Evolutionary conservation across 176 grass and related monocot species (phyloP).

Genomic region (Rhynchospora breviuscula): DNA sequence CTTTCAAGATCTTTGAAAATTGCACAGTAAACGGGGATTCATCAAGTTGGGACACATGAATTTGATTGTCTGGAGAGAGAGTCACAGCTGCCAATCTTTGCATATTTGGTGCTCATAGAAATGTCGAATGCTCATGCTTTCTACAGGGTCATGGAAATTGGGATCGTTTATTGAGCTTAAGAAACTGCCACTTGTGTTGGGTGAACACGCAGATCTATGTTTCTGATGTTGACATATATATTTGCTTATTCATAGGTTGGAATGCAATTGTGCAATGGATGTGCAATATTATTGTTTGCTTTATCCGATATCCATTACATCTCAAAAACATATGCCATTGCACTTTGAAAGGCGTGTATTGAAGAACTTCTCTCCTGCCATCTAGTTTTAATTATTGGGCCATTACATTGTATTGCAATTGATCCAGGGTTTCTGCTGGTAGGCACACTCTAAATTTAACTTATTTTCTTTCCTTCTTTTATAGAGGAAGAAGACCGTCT

Average conservation of each 20-base stretch:
- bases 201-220: background rate
- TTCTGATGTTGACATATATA: background rate
- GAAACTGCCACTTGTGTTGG: background rate
- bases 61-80: background rate
- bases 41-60: background rate
- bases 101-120: background rate
- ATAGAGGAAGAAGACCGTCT: conserved; percentile 89
- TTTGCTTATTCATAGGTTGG: background rate
- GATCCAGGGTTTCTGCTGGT: background rate
- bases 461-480: conserved; percentile 18
- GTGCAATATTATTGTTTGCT: background rate
- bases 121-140: background rate
- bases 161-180: background rate
- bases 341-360: background rate
- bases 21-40: background rate
- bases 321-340: background rate
- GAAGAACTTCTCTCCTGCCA: background rate
- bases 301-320: background rate
- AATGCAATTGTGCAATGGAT: background rate
- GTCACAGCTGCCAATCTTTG: background rate
- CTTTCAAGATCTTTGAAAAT: background rate
- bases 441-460: conserved; percentile 8
- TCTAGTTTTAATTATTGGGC: background rate
- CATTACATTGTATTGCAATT: background rate
- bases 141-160: background rate